phyloP scores from a whole-genome alignment of 257 asterid species.

The Penstemon newberryi region DNA sequence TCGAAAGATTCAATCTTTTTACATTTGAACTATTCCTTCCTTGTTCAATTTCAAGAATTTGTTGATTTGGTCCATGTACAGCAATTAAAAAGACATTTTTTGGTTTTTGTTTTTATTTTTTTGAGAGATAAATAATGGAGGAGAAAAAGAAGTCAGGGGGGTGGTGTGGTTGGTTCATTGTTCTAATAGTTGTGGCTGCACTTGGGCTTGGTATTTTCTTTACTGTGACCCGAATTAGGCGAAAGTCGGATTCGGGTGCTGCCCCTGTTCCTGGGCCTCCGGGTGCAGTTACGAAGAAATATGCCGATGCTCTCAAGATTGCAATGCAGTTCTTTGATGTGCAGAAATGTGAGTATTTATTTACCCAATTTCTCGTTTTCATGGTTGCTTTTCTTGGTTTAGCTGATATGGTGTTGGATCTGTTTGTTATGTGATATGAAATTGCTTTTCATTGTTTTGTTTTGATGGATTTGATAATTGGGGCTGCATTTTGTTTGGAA shows the following conservation, averaged over 20 bases:
- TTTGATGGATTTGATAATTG: neutral
- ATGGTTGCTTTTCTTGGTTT: neutral
- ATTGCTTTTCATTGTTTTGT: neutral
- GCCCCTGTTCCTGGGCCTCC: slow-evolving; percentile 87
- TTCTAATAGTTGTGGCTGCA: slow-evolving; percentile 46
- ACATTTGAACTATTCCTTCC: no score
- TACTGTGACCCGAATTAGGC: slow-evolving; percentile 38
- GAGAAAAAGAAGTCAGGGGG: slow-evolving; percentile 44
- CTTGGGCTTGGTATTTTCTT: slow-evolving; percentile 41
- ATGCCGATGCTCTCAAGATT: slow-evolving; percentile 59
- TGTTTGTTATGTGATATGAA: neutral
- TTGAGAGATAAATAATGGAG: slow-evolving; percentile 41
- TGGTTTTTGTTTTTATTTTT: neutral
- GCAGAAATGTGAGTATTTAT: slow-evolving; percentile 58
- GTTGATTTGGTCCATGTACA: neutral
- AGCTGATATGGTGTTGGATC: neutral
- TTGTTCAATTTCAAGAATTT: slow-evolving; percentile 1
- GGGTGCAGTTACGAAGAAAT: slow-evolving; percentile 48
- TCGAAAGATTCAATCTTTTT: slow-evolving; percentile 1
- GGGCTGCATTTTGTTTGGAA: neutral
- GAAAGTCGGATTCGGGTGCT: slow-evolving; percentile 40
- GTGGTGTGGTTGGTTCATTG: slow-evolving; percentile 63
- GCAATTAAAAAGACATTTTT: neutral
- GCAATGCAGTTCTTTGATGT: slow-evolving; percentile 87
- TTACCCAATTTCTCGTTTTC: neutral